Evolutionary conservation across 2,329 filamentous ascomycete species (phyloP), one percentile per base, ranked within the genome.

Genomic region (Beauveria scarabaeidicola): DNA sequence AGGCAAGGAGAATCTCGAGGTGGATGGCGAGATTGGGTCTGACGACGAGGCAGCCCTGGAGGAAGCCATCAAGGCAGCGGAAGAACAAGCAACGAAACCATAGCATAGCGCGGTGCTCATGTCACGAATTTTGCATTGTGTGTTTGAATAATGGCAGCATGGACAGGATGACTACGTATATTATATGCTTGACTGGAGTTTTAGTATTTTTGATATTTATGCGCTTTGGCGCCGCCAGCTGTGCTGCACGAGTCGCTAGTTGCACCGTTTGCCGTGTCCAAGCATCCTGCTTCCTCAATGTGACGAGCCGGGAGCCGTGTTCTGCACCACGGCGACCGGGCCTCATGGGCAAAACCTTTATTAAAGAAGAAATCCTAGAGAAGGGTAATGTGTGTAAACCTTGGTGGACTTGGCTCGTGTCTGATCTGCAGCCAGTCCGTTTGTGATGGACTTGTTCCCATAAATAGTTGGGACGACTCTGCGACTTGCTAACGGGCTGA

Each of bases 31-130:
- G 7, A 66, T 68, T n/a, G 69, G 65, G 32, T 68, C 72, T 3
- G 72, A 74, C 47, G 73, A 74, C 27, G 72, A 75, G 56, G 72
- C 70, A 41, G 72, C 71, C 13, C 61, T 75, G 3, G 70, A 72
- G 43, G 73, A 74, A 61, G 72, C 70, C 11, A 61, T 75, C 44
- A 69, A 63, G 50, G 52, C 69, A 29, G 68, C 71, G 5, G 70
- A 73, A 50, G 65, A 70, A 52, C 59, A 60, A 21, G 41, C 44
- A 7, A 52, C 29, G 5, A 61, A 55, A 40, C 47, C 56, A 36
- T 54, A 32, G 27, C 27, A 36, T 32, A 43, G 40, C 38, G 8
- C n/a, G 25, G 25, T 29, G 17, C 38, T 54, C 17, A 32, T 54
- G 40, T 54, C n/a, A 54, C 21, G 52, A 44, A 29, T 19, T 40